Evolutionary conservation across 2,329 filamentous ascomycete genomes (phyloP), one percentile per base, ranked within the genome.

Genomic region (Waltergamsia citrina): DNA sequence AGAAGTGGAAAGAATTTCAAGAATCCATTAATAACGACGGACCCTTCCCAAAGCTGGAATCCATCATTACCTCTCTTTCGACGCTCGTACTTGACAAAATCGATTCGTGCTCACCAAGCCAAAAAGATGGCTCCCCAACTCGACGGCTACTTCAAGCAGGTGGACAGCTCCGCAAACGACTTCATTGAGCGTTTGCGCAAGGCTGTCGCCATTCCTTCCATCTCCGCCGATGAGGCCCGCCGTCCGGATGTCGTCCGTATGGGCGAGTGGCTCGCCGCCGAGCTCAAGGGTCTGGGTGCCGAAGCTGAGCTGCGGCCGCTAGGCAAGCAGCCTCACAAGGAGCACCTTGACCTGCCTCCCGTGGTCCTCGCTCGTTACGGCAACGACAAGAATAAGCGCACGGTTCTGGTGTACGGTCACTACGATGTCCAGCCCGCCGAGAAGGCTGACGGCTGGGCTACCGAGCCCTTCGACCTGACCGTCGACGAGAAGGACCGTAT

Each of bases 341-440:
- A 94, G 53, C 71, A 88, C 48, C 79, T 98, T 47, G 81, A 94
- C 37, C 81, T 98, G 12, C 92, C 92, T 4, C 92, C 92, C 2
- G 88, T 94, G 33, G 78, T 98, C 36, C 75, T 98, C 42, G 90
- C 81, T 32, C 81, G 92, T 46, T 96, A 96, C 59, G 88, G 92
- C 46, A 85, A 77, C 59, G 88, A 96, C 59, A 80, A 83, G 60
- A 85, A 75, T 59, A 98, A 96, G 76, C 78, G 85, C 40, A 96
- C 88, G 23, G 92, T 98, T 46, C 72, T 98, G 41, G 86, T 98
- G 30, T 98, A 98, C 54, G 92, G 92, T 31, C 92, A 98, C 69
- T 98, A 98, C 66, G 92, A 98, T 57, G 92, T 98, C 23, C 92
- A 98, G 65, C 92, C 92, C 18, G 92, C 92, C 22, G 74, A 88